Percentiles rank a stretch among this genome's conserved stretches.
Evolutionary conservation across 306 rosid species (phyloP).

Genomic region (Ziziphus jujuba): DNA sequence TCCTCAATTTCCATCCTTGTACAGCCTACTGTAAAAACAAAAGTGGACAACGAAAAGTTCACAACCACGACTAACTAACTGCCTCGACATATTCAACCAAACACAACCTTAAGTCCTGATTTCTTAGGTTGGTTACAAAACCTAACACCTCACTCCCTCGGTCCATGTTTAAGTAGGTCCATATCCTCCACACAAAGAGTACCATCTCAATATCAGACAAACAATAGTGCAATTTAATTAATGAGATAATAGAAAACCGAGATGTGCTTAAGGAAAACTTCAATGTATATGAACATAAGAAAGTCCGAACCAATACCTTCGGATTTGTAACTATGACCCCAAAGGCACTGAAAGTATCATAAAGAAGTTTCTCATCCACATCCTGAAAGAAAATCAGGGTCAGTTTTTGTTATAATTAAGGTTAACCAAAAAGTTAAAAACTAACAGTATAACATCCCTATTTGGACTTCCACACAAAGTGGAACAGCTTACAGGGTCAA

Average conservation of each 20-base stretch:
- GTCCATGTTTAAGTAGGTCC: not conserved
- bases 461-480: not conserved
- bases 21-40: too few relatives aligned
- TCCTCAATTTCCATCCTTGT: too few relatives aligned
- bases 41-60: too few relatives aligned
- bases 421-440: constrained; percentile 6
- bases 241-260: not conserved
- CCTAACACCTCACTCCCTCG: not conserved
- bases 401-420: not conserved
- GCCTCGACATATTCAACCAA: too few relatives aligned
- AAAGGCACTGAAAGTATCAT: constrained; percentile 98
- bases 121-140: not conserved
- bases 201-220: not conserved
- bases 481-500: constrained; percentile 75
- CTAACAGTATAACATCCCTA: not conserved
- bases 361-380: constrained; percentile 95
- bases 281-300: not conserved
- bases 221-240: not conserved
- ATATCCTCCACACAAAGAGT: not conserved
- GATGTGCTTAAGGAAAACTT: not conserved
- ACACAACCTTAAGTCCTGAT: not conserved
- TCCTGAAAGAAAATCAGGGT: constrained; percentile 55
- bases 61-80: too few relatives aligned
- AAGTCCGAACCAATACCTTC: constrained; percentile 50
- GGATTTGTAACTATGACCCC: constrained; percentile 98